These are phyloP conservation scores for Zangia roseola DNA, from an alignment of 768 basidiomycete species.

Conservation along the genomic window DNA sequence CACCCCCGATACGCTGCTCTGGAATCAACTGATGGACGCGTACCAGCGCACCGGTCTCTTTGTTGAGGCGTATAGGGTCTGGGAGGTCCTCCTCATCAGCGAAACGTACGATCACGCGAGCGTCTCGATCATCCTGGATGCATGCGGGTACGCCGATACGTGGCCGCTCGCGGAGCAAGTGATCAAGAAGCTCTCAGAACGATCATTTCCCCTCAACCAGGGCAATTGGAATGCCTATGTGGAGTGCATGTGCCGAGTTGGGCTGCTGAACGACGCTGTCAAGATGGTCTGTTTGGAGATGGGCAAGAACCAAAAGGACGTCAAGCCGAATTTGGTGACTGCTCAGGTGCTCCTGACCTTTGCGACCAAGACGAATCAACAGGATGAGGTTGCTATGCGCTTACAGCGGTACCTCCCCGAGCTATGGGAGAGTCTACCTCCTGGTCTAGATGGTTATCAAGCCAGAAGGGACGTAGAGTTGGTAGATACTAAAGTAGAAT, in stretches of 20 bases:
- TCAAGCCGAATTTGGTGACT: constrained; percentile 49
- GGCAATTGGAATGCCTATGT: constrained; percentile 82
- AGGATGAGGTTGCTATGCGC: constrained; percentile 44
- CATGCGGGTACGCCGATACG: constrained; percentile 66
- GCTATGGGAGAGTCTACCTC: constrained; percentile 32
- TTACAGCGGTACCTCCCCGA: constrained; percentile 42
- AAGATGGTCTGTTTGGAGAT: constrained; percentile 65
- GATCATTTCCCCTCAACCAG: constrained; percentile 52
- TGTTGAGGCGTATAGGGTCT: constrained; percentile 70
- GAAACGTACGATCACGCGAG: constrained; percentile 58
- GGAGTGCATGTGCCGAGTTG: constrained; percentile 80
- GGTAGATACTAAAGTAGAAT: constrained; percentile 6
- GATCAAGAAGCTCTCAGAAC: constrained; percentile 48
- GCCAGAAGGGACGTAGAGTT: constrained; percentile 7
- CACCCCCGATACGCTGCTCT: constrained; percentile 63
- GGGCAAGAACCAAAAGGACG: constrained; percentile 42
- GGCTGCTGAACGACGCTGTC: constrained; percentile 64
- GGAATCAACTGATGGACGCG: constrained; percentile 87
- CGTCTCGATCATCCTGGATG: constrained; percentile 83
- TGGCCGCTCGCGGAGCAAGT: constrained; percentile 53
- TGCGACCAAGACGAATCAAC: constrained; percentile 42
- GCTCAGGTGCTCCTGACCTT: constrained; percentile 56
- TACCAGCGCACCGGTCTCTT: constrained; percentile 80
- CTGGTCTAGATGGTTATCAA: constrained; percentile 22
- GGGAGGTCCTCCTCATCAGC: constrained; percentile 70